Percentiles rank a stretch among this genome's conserved stretches.
Conservation (phyloP, 2,329 filamentous ascomycete species). For the Diplocarpon mali region DNA sequence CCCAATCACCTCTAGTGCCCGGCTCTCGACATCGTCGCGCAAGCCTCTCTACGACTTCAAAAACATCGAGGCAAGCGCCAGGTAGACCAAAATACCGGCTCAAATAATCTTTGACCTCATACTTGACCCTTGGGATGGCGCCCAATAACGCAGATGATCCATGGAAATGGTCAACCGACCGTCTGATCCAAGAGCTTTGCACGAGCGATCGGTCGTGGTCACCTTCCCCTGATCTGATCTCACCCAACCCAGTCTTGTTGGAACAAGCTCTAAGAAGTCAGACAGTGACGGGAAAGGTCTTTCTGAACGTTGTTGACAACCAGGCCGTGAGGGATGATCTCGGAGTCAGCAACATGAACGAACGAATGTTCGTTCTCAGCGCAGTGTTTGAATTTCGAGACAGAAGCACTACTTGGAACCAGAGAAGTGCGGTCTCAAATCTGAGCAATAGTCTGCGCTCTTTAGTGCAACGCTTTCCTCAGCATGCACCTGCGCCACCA, state of each 20-base stretch:
- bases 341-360: constrained; percentile 16
- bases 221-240: constrained; percentile 24
- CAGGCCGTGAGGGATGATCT: constrained; percentile 19
- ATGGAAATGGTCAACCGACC: constrained; percentile 60
- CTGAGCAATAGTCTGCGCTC: not conserved
- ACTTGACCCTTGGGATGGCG: not conserved
- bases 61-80: too few species aligned
- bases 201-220: constrained; percentile 38
- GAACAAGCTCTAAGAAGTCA: constrained; percentile 29
- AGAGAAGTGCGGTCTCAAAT: not conserved
- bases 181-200: constrained; percentile 57
- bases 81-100: constrained; percentile 9
- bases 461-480: not conserved
- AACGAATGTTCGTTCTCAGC: constrained; percentile 33
- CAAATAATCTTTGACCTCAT: constrained; percentile 10
- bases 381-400: constrained; percentile 46
- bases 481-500: not conserved
- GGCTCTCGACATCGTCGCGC: too few species aligned
- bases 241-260: constrained; percentile 41
- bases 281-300: too few species aligned
- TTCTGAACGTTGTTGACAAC: constrained; percentile 10
- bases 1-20: too few species aligned
- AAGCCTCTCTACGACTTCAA: too few species aligned
- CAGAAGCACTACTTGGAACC: constrained; percentile 39
- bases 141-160: constrained; percentile 46